Conservation (phyloP, 2,329 filamentous ascomycete species). For the Colletotrichum gloeosporioides region DNA sequence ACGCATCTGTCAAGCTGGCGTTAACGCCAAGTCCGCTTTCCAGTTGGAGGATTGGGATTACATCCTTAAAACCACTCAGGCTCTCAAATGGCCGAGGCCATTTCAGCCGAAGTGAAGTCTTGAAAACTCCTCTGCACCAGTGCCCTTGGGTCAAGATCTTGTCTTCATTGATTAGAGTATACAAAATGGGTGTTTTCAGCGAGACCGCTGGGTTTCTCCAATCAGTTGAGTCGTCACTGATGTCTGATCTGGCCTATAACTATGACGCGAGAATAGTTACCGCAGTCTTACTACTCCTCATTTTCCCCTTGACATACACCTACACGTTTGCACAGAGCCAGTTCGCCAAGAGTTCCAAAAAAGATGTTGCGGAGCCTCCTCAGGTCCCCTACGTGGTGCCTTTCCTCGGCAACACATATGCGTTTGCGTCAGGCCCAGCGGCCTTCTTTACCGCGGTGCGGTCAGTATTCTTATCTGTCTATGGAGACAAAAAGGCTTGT, state of each 20-base stretch:
- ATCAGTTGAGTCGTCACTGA: not conserved
- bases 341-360: not conserved
- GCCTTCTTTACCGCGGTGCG: not conserved
- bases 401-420: not conserved
- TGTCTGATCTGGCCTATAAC: not conserved
- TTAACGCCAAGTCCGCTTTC: not conserved
- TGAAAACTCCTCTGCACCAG: not conserved
- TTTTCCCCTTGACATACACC: not conserved
- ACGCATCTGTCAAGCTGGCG: not conserved
- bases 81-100: not conserved
- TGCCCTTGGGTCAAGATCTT: not conserved
- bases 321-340: not conserved
- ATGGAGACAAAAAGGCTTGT: no score
- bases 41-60: not conserved
- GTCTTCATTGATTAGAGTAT: not conserved
- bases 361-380: not conserved
- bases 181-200: not conserved
- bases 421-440: not conserved
- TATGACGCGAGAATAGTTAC: not conserved
- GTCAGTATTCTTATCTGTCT: not conserved
- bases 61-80: not conserved
- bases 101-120: not conserved
- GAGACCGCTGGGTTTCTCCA: not conserved
- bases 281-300: not conserved
- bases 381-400: no score